A percentile compares a stretch with the other conserved stretches of the same genome.
Conservation (phyloP, 768 basidiomycete genomes). For the Lepiota subincarnata region DNA sequence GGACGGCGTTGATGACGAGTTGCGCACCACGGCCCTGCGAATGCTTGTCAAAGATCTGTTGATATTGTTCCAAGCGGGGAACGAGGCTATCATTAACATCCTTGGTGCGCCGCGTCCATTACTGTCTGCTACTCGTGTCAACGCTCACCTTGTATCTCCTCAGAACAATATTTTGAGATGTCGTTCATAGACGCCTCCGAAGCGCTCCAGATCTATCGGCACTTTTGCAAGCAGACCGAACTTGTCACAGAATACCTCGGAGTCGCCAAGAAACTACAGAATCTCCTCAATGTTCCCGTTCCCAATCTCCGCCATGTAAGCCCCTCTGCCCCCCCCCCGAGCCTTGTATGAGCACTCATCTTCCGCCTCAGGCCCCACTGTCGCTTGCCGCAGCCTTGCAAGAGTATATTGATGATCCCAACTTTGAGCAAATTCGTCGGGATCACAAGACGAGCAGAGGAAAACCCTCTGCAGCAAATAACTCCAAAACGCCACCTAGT, state of each 20-base stretch:
- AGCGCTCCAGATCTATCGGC: constrained; percentile 83
- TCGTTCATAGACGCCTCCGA: constrained; percentile 86
- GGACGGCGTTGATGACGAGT: constrained; percentile 89
- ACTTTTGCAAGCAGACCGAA: constrained; percentile 93
- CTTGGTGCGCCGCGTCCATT: constrained; percentile 52
- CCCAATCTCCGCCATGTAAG: constrained; percentile 89
- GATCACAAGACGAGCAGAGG: constrained; percentile 87
- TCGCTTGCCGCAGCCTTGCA: constrained; percentile 91
- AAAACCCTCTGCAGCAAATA: not conserved
- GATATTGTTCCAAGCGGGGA: constrained; percentile 92
- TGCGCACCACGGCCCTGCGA: constrained; percentile 81
- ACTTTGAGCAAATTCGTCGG: constrained; percentile 91
- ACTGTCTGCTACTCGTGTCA: constrained; percentile 8
- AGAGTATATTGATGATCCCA: constrained; percentile 94
- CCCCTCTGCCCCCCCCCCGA: constrained; percentile 11
- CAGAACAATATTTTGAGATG: constrained; percentile 99
- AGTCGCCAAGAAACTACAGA: constrained; percentile 89
- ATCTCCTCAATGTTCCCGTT: constrained; percentile 88
- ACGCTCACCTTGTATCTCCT: constrained; percentile 23
- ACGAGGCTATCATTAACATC: constrained; percentile 88
- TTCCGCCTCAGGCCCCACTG: constrained; percentile 76
- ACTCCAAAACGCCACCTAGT: not conserved
- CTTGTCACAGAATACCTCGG: constrained; percentile 88
- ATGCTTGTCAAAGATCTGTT: constrained; percentile 97
- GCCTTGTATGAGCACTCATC: not conserved